phyloP scores from a whole-genome alignment of 2,329 filamentous ascomycete genomes.

The Fusarium proliferatum region DNA sequence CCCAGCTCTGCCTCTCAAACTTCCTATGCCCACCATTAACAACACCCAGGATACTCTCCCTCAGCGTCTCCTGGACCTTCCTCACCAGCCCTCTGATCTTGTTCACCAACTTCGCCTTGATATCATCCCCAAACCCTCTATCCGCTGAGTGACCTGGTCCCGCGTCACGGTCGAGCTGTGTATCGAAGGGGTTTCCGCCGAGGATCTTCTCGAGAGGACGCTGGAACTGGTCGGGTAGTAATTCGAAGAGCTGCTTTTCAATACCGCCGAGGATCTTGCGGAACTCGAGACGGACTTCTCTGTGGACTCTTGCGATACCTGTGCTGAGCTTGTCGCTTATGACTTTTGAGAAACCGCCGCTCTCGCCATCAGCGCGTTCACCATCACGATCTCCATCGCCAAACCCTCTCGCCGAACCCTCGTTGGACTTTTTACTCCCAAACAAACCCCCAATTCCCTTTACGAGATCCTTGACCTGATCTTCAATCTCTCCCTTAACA shows the following conservation, averaged over 20 bases:
- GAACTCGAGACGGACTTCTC: conserved; percentile 59
- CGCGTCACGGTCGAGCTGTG: conserved; percentile 54
- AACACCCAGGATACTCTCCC: conserved; percentile 56
- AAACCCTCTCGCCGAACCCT: conserved; percentile 48
- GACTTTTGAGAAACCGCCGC: conserved; percentile 54
- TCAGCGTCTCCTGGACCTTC: conserved; percentile 59
- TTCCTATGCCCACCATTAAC: conserved; percentile 61
- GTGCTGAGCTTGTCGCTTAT: conserved; percentile 61
- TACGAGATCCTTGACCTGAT: conserved; percentile 57
- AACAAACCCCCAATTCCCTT: conserved; percentile 57
- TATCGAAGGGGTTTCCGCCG: conserved; percentile 59
- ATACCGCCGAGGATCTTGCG: conserved; percentile 57
- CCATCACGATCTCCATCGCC: conserved; percentile 45
- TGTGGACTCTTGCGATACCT: conserved; percentile 56
- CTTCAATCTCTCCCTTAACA: conserved; percentile 57
- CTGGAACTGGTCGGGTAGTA: conserved; percentile 57
- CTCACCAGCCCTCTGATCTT: conserved; percentile 58
- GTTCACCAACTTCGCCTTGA: conserved; percentile 56
- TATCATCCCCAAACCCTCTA: conserved; percentile 56
- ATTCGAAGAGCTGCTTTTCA: conserved; percentile 59
- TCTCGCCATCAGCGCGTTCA: conserved; percentile 43
- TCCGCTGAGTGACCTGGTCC: conserved; percentile 41
- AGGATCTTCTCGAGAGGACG: conserved; percentile 58
- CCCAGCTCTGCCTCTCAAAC: conserved; percentile 59
- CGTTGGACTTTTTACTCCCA: conserved; percentile 51